Conservation (phyloP, 305 asterid species). For the Salvia sclarea region DNA sequence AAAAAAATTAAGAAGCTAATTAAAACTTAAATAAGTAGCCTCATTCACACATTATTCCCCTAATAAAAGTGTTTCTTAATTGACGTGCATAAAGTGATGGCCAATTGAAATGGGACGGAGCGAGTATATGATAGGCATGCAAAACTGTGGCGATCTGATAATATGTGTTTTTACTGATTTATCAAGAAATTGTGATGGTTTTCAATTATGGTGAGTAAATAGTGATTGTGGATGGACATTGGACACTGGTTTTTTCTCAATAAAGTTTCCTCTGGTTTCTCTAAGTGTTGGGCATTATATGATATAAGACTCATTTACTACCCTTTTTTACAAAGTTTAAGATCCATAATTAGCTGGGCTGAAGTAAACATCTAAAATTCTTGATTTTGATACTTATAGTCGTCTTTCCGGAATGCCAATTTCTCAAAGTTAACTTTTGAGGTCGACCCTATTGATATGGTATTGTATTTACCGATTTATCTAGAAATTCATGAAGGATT, state of each 20-base stretch:
- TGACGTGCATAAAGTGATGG: too few relatives aligned
- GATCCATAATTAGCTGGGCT: background rate
- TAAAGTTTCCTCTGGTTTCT: too few relatives aligned
- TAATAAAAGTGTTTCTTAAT: too few relatives aligned
- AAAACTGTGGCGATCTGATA: background rate
- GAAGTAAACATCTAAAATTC: background rate
- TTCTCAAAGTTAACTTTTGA: background rate
- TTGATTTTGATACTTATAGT: background rate
- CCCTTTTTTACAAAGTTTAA: background rate
- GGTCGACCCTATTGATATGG: background rate
- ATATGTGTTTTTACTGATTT: background rate
- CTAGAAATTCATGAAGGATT: background rate
- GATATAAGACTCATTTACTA: background rate
- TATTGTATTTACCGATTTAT: background rate
- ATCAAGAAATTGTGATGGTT: conserved; percentile 2
- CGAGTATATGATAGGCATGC: background rate
- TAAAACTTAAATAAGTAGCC: too few relatives aligned
- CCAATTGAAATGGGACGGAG: too few relatives aligned
- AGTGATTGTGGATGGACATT: background rate
- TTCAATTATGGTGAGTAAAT: background rate
- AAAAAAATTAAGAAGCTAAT: too few relatives aligned
- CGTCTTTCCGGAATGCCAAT: background rate
- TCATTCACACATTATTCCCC: too few relatives aligned
- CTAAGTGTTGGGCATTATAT: background rate
- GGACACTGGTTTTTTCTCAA: background rate